phyloP scores from a whole-genome alignment of 1,284 basidiomycete genomes.

The Cutaneotrichosporon spelunceum region DNA sequence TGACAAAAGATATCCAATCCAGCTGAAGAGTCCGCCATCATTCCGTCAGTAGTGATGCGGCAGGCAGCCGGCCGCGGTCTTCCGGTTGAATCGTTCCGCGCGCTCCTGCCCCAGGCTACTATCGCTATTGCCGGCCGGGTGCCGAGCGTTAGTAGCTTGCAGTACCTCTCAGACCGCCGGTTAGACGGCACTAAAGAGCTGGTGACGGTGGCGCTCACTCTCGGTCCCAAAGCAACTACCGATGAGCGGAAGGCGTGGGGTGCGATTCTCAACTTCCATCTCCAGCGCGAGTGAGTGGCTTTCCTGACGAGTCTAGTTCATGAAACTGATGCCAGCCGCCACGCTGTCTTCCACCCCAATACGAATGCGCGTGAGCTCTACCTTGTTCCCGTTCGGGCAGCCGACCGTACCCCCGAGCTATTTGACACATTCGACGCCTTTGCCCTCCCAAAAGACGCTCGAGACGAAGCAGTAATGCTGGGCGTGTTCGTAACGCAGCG shows the following conservation, averaged over 20 bases:
- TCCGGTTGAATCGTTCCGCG: constrained; percentile 21
- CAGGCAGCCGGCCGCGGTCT: constrained; percentile 18
- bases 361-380: constrained; percentile 79
- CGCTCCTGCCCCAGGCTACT: constrained; percentile 33
- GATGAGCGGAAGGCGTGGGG: constrained; percentile 59
- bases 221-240: constrained; percentile 51
- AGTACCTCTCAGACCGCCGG: constrained; percentile 71
- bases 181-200: constrained; percentile 75
- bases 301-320: not conserved
- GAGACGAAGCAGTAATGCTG: constrained; percentile 66
- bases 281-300: constrained; percentile 66
- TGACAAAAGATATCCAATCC: constrained; percentile 32
- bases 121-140: constrained; percentile 63
- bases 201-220: constrained; percentile 67
- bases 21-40: constrained; percentile 20
- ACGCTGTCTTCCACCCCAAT: constrained; percentile 82
- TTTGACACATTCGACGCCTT: constrained; percentile 80
- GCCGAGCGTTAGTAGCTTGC: constrained; percentile 64
- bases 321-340: constrained; percentile 60
- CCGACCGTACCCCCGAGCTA: constrained; percentile 53
- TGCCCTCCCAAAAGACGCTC: constrained; percentile 57
- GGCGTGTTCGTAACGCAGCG: constrained; percentile 71
- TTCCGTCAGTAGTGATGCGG: constrained; percentile 27
- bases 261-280: constrained; percentile 65
- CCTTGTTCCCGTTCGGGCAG: constrained; percentile 71